Conservation (phyloP, 1,284 basidiomycete species). For the Acaromyces ingoldii region DNA sequence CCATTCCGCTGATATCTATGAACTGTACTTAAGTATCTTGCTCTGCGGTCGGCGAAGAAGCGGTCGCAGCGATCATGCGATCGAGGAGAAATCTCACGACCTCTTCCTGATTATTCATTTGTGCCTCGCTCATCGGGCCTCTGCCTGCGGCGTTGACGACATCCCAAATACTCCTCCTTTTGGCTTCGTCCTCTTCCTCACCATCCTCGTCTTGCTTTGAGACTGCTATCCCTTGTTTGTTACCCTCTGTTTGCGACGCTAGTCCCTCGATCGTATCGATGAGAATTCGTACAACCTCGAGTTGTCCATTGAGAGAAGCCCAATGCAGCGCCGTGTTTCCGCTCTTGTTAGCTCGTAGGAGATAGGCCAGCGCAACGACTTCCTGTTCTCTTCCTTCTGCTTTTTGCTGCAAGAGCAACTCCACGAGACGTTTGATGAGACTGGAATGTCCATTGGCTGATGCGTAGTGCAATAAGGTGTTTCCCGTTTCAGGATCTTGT, state of each 20-base stretch:
- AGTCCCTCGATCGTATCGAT: slow-evolving; percentile 34
- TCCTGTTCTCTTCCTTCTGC: no score
- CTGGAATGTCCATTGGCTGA: no score
- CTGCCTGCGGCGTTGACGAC: slow-evolving; percentile 43
- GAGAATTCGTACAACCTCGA: slow-evolving; percentile 29
- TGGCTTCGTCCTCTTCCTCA: slow-evolving; percentile 7
- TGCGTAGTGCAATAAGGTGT: no score
- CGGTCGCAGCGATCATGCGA: slow-evolving; percentile 15
- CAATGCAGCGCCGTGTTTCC: slow-evolving; percentile 51
- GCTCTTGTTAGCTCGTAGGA: no score
- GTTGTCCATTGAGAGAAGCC: slow-evolving; percentile 49
- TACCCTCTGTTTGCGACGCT: not conserved
- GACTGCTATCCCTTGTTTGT: not conserved
- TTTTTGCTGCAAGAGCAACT: no score
- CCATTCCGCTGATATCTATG: no score
- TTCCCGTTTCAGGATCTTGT: no score
- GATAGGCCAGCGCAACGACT: no score
- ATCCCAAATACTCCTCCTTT: slow-evolving; percentile 43
- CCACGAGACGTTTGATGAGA: no score
- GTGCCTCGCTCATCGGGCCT: slow-evolving; percentile 49
- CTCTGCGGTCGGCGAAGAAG: not conserved
- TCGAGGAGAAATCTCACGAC: slow-evolving; percentile 44
- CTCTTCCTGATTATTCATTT: slow-evolving; percentile 43
- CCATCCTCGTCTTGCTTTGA: slow-evolving; percentile 14
- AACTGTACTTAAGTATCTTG: no score